These are phyloP conservation scores for Agroathelia rolfsii DNA, from an alignment of 1,284 basidiomycete species.

Conservation along the genomic window DNA sequence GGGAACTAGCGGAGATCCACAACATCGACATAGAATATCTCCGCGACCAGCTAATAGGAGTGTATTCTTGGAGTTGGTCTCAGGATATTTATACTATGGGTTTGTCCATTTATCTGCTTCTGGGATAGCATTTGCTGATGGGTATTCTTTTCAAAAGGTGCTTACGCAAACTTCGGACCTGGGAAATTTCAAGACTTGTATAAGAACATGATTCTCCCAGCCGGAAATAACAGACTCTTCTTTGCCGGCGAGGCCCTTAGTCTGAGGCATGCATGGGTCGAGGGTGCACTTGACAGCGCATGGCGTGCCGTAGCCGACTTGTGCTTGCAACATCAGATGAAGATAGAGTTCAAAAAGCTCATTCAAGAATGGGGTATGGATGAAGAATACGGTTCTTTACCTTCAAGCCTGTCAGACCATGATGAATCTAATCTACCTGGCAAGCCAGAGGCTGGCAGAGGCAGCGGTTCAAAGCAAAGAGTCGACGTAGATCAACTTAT, in stretches of 20 bases:
- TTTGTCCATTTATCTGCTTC: no score
- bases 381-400: no score
- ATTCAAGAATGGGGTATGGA: no score
- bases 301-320: no score
- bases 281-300: no score
- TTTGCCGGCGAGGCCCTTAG: constrained; percentile 15
- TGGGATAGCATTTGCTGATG: neutral
- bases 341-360: no score
- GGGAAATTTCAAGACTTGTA: constrained; percentile 12
- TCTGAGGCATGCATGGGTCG: constrained; percentile 13
- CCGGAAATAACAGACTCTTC: constrained; percentile 9
- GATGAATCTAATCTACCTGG: no score
- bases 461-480: no score
- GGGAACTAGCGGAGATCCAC: constrained; percentile 12
- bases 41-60: constrained; percentile 8
- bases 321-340: no score
- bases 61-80: constrained; percentile 17
- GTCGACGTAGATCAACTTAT: no score
- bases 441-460: no score
- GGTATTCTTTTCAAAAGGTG: constrained; percentile 5
- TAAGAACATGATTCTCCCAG: constrained; percentile 9
- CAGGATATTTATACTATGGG: constrained; percentile 16
- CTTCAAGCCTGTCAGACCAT: no score
- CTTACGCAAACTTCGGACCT: constrained; percentile 13
- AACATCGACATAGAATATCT: constrained; percentile 11